Base-by-base conservation (phyloP, 78 protist species). In the Dictyostelium intermedium region DNA sequence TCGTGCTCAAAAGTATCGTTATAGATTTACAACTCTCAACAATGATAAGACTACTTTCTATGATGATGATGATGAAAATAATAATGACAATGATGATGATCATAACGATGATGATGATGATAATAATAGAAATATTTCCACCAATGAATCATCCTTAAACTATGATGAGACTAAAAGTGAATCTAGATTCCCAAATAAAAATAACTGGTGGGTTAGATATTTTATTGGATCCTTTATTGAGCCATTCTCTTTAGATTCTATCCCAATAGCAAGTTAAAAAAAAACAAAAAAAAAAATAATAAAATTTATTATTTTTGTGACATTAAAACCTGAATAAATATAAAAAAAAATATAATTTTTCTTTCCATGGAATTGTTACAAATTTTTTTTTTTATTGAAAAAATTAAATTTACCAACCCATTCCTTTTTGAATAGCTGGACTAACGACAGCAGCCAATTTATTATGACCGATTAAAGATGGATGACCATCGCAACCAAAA, bases 401-500 rank as follows among this genome's bases (percentile, higher is more conserved):
- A 45, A 50, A 50, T 50, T 50, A 50, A 50, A 27, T n/a, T 77
- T 41, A 87, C 93, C 93, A 87, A 47, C 39, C 61, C 83, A 87
- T 45, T 2, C 5, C 20, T 50, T 87, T 70, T 74, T 76, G 53
- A 8, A 87, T 87, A 0, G 27, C 27, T 9, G 83, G 93, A 16
- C 41, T 25, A 6, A 63, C 83, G 5, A 72, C 56, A 10, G 45
- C 32, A 0, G 82, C 85, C 93, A 87, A 74, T 8, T 76, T 70
- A 5, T 34, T 8, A 53, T 87, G 93, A 34, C 74, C 93, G 32
- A 0, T 8, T 23, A 76, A 25, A 18, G 34, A 39, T 30, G 95
- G 95, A 30, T 91, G 95, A 43, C 87, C 86, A 81, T 82, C 16
- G 30, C 95, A 91, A 82, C 95, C 95, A 50, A 30, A 45, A 63